A percentile compares a stretch with the other conserved stretches of the same genome.
These are phyloP conservation scores for Chloris gayana DNA, from an alignment of 176 grass and related monocot genomes.

Conservation along the genomic window DNA sequence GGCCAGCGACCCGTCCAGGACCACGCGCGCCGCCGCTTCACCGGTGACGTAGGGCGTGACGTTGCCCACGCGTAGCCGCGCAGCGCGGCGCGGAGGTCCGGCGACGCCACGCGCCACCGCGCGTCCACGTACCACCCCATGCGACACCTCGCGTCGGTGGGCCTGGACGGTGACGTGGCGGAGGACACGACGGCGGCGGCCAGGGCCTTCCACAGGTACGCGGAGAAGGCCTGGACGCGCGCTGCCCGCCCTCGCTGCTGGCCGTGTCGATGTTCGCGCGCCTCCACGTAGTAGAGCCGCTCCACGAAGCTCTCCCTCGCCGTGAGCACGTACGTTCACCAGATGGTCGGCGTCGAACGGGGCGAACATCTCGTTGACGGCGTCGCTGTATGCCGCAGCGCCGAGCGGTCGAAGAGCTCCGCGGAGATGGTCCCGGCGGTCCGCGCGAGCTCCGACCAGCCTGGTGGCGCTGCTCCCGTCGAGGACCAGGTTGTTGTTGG, in stretches of 20 bases:
- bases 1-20: background rate
- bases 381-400: constrained; percentile 36
- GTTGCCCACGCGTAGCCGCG: constrained; percentile 39
- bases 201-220: constrained; percentile 48
- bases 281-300: constrained; percentile 8
- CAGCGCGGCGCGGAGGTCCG: constrained; percentile 19
- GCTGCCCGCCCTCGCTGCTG: constrained; percentile 2
- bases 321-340: constrained; percentile 46
- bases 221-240: constrained; percentile 46
- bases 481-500: background rate
- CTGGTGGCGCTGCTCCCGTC: background rate
- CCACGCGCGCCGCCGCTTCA: constrained; percentile 25
- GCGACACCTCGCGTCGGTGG: constrained; percentile 18
- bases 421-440: background rate
- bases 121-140: constrained; percentile 45
- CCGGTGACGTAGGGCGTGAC: constrained; percentile 26
- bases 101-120: constrained; percentile 21
- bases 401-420: constrained; percentile 21
- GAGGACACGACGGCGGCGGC: constrained; percentile 5
- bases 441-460: background rate
- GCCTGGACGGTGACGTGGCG: constrained; percentile 9
- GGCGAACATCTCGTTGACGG: constrained; percentile 15
- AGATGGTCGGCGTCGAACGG: background rate
- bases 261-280: constrained; percentile 34
- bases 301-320: constrained; percentile 19